Conservation (phyloP, 441 rosid species). For the Brassica balearica region DNA sequence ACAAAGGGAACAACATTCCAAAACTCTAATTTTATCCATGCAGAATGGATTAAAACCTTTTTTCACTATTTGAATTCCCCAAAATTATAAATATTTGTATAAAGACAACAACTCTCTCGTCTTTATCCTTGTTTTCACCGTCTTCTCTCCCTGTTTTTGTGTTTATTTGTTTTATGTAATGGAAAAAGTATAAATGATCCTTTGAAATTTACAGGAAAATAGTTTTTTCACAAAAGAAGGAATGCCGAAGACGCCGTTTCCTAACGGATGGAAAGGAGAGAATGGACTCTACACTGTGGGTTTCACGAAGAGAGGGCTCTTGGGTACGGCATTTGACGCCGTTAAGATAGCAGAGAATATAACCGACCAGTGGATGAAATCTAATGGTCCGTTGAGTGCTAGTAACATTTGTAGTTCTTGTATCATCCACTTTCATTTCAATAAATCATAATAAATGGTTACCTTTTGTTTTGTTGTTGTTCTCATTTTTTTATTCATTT, state of each 20-base stretch:
- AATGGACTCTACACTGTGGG: slow-evolving; percentile 88
- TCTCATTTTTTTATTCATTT: background rate
- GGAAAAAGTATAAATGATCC: background rate
- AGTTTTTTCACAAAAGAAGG: slow-evolving; percentile 85
- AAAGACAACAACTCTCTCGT: slow-evolving; percentile 17
- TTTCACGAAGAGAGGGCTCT: slow-evolving; percentile 81
- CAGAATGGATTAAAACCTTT: slow-evolving; percentile 53
- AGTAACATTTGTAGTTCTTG: slow-evolving; percentile 48
- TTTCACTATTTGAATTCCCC: slow-evolving; percentile 27
- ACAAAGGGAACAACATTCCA: slow-evolving; percentile 53
- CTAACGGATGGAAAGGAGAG: slow-evolving; percentile 88
- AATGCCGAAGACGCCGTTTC: slow-evolving; percentile 85
- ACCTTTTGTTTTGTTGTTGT: background rate
- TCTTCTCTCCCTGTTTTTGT: background rate
- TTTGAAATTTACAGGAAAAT: slow-evolving; percentile 54
- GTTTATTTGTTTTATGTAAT: background rate
- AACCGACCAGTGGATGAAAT: slow-evolving; percentile 56
- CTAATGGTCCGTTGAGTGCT: slow-evolving; percentile 14
- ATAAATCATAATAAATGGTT: slow-evolving; percentile 24
- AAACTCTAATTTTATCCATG: slow-evolving; percentile 52
- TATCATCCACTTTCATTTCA: slow-evolving; percentile 43
- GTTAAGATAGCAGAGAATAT: slow-evolving; percentile 72
- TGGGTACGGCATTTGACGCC: slow-evolving; percentile 82
- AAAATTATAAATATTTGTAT: background rate
- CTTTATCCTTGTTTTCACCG: slow-evolving; percentile 7